Evolutionary conservation across 345 rosid genomes (phyloP), one percentile per base, ranked within the genome.

Genomic region (Gossypium thurberi): DNA sequence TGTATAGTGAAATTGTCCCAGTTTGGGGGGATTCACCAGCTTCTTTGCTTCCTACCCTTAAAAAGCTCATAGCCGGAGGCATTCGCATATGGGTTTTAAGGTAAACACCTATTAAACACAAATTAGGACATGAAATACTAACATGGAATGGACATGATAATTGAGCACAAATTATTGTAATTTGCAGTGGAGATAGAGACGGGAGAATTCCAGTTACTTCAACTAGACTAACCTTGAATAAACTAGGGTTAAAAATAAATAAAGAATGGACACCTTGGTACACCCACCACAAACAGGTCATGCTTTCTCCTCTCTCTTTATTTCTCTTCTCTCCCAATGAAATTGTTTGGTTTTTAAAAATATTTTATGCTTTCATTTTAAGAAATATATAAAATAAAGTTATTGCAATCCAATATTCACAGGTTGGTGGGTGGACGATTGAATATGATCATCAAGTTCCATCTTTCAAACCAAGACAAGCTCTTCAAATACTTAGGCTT

Each of bases 201-300:
- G 98, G 98, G 46, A 88, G 98, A 80, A 83, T 93, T 61, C 97
- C 94, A 0, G 93, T 93, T 40, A 89, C 94, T 0, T 61, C 91
- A 52, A 93, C 97, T 0, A 84, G 98, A 78, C 87, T 80, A 71
- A 71, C 91, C 2, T 65, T 93, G 78, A 83, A 76, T 64, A 93
- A 90, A 78, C 91, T 90, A 33, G 93, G 94, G 20, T 78, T 93
- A 7, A 82, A 81, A 56, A 87, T 78, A 2, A 69, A 78, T 14
- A 70, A 89, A 75, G 90, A 83, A 21, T 90, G 98, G 96, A 82
- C 83, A 55, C 94, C 96, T 26, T 92, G 96, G 96, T 92, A 87
- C 81, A 65, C 74, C 20, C 56, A 68, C 50, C 59, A 76, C 9
- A 75, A 73, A 67, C 87, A 92, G 89, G 93, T 86, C 74, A 17